Evolutionary conservation across 2,329 filamentous ascomycete genomes (phyloP).

Genomic region (Proliferodiscus dingleyae): DNA sequence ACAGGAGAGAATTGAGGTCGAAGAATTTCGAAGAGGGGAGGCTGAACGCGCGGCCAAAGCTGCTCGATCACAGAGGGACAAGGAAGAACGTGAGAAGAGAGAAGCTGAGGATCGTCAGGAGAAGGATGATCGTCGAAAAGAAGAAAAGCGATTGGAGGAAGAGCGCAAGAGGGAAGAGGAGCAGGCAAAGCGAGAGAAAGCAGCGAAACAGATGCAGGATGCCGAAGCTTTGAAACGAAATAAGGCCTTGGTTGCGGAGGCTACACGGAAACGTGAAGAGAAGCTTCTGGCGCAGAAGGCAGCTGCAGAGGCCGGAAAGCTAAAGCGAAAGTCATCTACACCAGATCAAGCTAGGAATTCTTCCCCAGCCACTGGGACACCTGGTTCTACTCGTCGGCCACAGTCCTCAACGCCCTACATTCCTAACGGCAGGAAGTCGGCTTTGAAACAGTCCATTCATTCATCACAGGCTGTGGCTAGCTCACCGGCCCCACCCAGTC

Average conservation of each 20-base stretch:
- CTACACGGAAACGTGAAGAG: slow-evolving; percentile 13
- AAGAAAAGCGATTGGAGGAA: slow-evolving; percentile 9
- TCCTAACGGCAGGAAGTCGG: slow-evolving; percentile 23
- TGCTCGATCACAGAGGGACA: slow-evolving; percentile 15
- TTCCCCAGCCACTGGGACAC: slow-evolving; percentile 3
- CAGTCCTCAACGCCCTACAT: slow-evolving; percentile 26
- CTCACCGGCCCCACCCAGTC: slow-evolving; percentile 11
- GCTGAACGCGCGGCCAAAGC: slow-evolving; percentile 16
- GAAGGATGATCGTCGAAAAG: slow-evolving; percentile 5
- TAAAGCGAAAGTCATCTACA: slow-evolving; percentile 4
- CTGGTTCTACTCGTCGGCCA: background rate
- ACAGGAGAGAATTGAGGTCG: slow-evolving; percentile 12
- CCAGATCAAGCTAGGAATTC: slow-evolving; percentile 6
- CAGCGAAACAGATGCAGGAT: slow-evolving; percentile 3
- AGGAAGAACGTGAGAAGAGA: slow-evolving; percentile 9
- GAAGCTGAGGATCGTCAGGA: slow-evolving; percentile 8
- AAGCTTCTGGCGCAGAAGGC: slow-evolving; percentile 12
- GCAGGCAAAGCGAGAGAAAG: slow-evolving; percentile 5
- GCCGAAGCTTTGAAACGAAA: slow-evolving; percentile 11
- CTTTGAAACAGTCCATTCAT: slow-evolving; percentile 14
- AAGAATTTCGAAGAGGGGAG: slow-evolving; percentile 10
- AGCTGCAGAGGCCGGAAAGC: background rate
- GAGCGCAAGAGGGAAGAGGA: slow-evolving; percentile 4
- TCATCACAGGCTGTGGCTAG: slow-evolving; percentile 19
- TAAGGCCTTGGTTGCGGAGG: slow-evolving; percentile 14